These are phyloP conservation scores for Ophiostoma pallidulum DNA, from an alignment of 2,329 filamentous ascomycete genomes.

Conservation along the genomic window DNA sequence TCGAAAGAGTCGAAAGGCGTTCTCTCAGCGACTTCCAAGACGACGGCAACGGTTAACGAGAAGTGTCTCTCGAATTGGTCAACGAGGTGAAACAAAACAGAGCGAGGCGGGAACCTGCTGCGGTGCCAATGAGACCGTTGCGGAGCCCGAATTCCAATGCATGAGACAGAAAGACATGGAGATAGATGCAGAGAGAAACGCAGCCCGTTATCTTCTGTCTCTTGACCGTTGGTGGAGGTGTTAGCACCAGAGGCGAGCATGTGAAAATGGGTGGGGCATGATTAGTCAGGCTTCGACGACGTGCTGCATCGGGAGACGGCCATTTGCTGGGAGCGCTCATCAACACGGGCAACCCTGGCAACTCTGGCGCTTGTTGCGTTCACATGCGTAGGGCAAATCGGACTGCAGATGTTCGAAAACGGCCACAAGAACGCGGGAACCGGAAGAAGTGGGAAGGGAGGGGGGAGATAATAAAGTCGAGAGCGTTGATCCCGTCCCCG, in stretches of 20 bases:
- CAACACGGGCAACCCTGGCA: too few relatives aligned
- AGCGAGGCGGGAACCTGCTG: not conserved
- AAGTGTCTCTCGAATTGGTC: not conserved
- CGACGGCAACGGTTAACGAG: too few relatives aligned
- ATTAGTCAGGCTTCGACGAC: not conserved
- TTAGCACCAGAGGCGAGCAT: constrained; percentile 6
- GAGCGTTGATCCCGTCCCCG: constrained; percentile 4
- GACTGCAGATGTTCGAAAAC: too few relatives aligned
- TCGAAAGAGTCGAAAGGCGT: too few relatives aligned
- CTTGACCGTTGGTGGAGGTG: too few relatives aligned
- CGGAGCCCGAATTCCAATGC: not conserved
- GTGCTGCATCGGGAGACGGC: too few relatives aligned
- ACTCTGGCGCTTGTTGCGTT: too few relatives aligned
- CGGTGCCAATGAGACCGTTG: constrained; percentile 4
- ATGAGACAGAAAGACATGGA: too few relatives aligned
- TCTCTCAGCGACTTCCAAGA: not conserved
- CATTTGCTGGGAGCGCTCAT: too few relatives aligned
- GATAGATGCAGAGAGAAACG: constrained; percentile 1
- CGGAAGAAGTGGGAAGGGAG: too few relatives aligned
- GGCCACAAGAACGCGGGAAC: too few relatives aligned
- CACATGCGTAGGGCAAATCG: too few relatives aligned
- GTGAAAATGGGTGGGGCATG: constrained; percentile 7
- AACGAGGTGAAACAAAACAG: constrained; percentile 3
- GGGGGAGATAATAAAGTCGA: constrained; percentile 2
- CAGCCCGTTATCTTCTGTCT: not conserved